Evolutionary conservation across 441 rosid genomes (phyloP), one percentile per base, ranked within the genome.

Genomic region (Kokia cookei): DNA sequence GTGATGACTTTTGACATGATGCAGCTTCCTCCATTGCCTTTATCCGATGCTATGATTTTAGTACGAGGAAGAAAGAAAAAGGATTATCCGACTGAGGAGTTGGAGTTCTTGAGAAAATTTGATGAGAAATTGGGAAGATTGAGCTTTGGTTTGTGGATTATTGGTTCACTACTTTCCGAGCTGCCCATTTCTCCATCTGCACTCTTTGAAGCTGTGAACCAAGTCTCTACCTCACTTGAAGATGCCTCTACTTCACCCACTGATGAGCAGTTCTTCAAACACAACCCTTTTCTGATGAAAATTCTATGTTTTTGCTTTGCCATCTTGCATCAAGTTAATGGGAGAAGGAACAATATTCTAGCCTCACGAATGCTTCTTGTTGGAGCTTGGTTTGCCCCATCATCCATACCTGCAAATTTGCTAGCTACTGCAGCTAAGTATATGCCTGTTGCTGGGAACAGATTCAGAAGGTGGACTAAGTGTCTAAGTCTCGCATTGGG

Each of bases 321-420:
- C 42, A 72, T 94, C 24, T 76, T 94, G 75, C 92, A 90, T 70
- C 93, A 91, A 82, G 84, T 74, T 48, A 87, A 84, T 32, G 92
- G 84, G 48, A 84, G 85, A 76, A 84, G 86, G 82, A 89, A 86
- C 81, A 10, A 11, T 57, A 81, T 82, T 73, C 84, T 93, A 35
- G 86, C 99, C 51, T 53, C 58, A 26, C 84, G 88, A 86, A 94
- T 92, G 96, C 88, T 92, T 65, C 87, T 90, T 4, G 97, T 88
- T 8, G 97, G 96, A 62, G 92, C 90, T 79, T 94, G 98, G 97
- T 88, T 94, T 75, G 99, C 94, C 74, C 93, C 97, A 0, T 89
- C 90, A 11, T 88, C 97, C 2, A 82, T 93, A 62, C 76, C 93
- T 0, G 90, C 79, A 32, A 85, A 64, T 77, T 66, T 93, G 77